Conservation (phyloP, 768 basidiomycete genomes). For the Kwoniella europaea region DNA sequence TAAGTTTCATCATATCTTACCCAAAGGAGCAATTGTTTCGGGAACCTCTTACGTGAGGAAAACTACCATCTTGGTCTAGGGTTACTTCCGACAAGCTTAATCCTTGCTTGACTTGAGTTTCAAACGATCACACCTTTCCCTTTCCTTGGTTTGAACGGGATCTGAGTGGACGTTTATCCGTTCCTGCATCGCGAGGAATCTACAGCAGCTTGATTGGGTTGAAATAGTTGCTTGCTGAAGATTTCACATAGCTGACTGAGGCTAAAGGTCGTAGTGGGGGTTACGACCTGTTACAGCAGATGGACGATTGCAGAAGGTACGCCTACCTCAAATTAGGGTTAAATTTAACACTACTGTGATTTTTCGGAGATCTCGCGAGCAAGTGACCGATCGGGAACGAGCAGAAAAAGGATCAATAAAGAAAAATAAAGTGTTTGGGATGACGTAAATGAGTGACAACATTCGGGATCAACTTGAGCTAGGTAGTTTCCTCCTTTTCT, state of each 20-base stretch:
- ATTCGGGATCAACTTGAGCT: too few relatives aligned
- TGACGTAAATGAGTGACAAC: neutral
- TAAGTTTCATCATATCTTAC: neutral
- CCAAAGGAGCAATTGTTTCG: neutral
- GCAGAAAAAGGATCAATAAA: too few relatives aligned
- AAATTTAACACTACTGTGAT: neutral
- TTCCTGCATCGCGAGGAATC: too few relatives aligned
- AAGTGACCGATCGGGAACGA: neutral
- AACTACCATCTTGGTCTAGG: neutral
- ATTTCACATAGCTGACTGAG: too few relatives aligned
- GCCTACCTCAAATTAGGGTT: neutral
- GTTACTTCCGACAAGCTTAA: neutral
- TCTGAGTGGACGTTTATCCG: neutral
- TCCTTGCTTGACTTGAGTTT: too few relatives aligned
- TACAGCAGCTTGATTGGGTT: too few relatives aligned
- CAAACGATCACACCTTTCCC: too few relatives aligned
- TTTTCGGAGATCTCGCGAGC: neutral
- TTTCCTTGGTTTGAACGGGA: neutral
- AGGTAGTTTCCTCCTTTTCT: too few relatives aligned
- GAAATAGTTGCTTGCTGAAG: too few relatives aligned
- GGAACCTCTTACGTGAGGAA: neutral
- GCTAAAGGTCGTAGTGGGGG: too few relatives aligned
- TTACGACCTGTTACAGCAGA: neutral
- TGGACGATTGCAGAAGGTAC: neutral
- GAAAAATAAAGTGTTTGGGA: neutral